Evolutionary conservation across 1,284 basidiomycete species (phyloP), one percentile per base, ranked within the genome.

Genomic region (Boletus semigastroideus): DNA sequence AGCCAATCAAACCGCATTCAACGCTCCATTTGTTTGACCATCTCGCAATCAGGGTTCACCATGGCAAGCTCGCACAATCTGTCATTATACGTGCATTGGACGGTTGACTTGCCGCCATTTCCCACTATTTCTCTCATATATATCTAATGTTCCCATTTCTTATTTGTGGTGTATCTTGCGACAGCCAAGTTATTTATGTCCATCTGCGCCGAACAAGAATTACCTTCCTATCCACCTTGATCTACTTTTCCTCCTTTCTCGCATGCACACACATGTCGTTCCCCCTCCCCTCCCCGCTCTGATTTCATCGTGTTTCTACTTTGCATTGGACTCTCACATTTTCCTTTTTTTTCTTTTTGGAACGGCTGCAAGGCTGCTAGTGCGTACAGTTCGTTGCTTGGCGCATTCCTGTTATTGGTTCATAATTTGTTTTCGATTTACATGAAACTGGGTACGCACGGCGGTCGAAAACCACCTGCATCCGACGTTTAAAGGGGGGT

Each of bases 141-240:
- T 33, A 66, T 59, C 42, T 59, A 57, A 57, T 27, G 44, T 40
- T 42, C 20, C 4, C 42, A 31, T 53, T 54, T 47, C 45, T 31
- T 62, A 70, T 67, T 69, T 67, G 67, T 54, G 62, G 64, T 64
- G 65, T 69, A 65, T 67, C 53, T 63, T 53, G 62, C 8, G 67
- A 51, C 56, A 41, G 27, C 27, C 25, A 22, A 47, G 42, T 44
- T 70, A 67, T 70, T 57, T 70, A 67, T 63, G 67, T 65, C 61
- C 61, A 55, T 61, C 65, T 67, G 48, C 64, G 67, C 62, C 66
- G 27, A 42, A 43, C 51, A 48, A 66, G 46, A 51, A 22, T 16
- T n/a, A 14, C 25, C 38, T 37, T 25, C 25, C 25, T 13, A 22
- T 42, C 16, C 4, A 25, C 17, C 14, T 38, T 17, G n/a, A 49